Evolutionary conservation across 495 filamentous ascomycete genomes (phyloP), one percentile per base, ranked within the genome.

Genomic region (Ascodesmis nigricans): DNA sequence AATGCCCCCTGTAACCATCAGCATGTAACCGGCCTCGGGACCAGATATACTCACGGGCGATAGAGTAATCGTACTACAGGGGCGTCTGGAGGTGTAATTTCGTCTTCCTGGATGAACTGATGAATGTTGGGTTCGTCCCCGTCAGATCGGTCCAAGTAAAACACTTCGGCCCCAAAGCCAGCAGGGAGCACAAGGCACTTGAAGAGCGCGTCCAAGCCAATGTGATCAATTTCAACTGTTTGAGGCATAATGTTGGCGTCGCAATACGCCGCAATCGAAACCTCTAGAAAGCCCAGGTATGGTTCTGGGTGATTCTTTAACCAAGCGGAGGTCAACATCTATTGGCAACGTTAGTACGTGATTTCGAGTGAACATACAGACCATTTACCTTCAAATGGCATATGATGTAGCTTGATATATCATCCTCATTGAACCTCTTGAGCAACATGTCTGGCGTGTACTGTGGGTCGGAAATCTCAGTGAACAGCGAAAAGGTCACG

Each of bases 91-190:
- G 47, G 46, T 10, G 47, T 50, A 22, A 50, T 46, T 31, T 42
- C 35, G 27, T 41, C 46, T 26, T 50, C 47, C 31, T 70, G 60
- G 22, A 68, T 67, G 44, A 83, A 66, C 21, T 67, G 61, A 53
- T 84, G 75, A 20, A 66, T 65, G 52, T 83, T 92, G 41, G 83
- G 79, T 39, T 72, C 66, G 13, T 66, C 62, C 10, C 83, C 83
- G 39, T 70, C 61, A 44, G 78, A 91, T 36, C 87, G 69, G 55
- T 97, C 87, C 14, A 97, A 66, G 46, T 93, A 93, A 5, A 84
- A 67, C 27, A 95, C 71, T 47, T 93, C 78, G 6, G 93, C 67
- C 6, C 72, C 68, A 41, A 93, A 68, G 9, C 71, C 73, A 25
- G 73, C 73, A 19, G 78, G 72, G 47, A 75, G 75, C 32, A 93